These are phyloP conservation scores for Neurospora africana DNA, from an alignment of 495 filamentous ascomycete species.

Conservation along the genomic window DNA sequence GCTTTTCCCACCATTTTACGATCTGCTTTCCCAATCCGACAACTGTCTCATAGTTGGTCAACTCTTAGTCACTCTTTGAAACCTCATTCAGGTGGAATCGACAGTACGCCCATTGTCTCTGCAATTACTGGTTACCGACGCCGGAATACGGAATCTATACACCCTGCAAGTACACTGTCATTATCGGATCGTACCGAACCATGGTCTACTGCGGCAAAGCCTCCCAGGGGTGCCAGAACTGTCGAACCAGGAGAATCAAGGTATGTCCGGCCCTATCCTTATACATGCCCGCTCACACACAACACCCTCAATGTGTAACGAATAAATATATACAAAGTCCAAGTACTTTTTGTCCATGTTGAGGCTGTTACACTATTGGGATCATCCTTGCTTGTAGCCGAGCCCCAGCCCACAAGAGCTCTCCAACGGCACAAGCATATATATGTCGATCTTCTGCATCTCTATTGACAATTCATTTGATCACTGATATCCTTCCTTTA, in stretches of 20 bases:
- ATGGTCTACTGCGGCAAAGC: slow-evolving; percentile 67
- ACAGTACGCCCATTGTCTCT: not conserved
- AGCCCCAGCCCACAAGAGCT: not conserved
- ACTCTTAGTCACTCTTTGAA: slow-evolving; percentile 7
- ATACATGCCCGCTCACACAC: not conserved
- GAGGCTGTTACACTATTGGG: not conserved
- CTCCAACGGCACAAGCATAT: not conserved
- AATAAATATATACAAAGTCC: not conserved
- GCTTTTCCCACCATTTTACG: slow-evolving; percentile 8
- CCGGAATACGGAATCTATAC: not conserved
- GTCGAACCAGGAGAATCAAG: slow-evolving; percentile 56
- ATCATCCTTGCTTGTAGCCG: not conserved
- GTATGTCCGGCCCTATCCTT: slow-evolving; percentile 12
- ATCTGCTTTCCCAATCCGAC: slow-evolving; percentile 24
- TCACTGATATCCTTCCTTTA: not conserved
- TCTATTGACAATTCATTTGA: not conserved
- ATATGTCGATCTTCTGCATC: not conserved
- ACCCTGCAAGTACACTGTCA: not conserved
- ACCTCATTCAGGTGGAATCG: not conserved
- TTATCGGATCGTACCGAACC: slow-evolving; percentile 3
- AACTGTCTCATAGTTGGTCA: slow-evolving; percentile 5
- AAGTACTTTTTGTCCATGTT: not conserved
- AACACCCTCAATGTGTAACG: not conserved
- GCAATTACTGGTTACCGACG: not conserved
- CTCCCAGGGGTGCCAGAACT: slow-evolving; percentile 56